These are phyloP conservation scores for Starmerella sp. DNA, from an alignment of 805 yeast species.

Conservation along the genomic window DNA sequence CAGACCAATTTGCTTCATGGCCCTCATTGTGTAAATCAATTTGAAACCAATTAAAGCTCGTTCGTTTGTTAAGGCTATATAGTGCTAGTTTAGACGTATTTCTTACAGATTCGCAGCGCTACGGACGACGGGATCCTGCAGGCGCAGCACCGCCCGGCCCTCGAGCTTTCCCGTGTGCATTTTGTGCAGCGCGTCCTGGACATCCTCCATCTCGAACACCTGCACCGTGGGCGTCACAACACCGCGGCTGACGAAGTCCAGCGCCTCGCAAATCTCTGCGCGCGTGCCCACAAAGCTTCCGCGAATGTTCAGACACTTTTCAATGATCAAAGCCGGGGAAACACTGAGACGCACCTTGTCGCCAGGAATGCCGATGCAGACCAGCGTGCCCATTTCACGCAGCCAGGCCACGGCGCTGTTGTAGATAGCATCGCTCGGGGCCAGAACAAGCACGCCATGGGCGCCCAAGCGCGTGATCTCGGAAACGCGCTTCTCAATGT, in stretches of 20 bases:
- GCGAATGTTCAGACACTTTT: constrained; percentile 33
- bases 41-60: too few relatives aligned
- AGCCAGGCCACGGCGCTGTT: constrained; percentile 20
- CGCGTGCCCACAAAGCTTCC: constrained; percentile 55
- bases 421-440: constrained; percentile 38
- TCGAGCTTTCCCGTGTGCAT: constrained; percentile 54
- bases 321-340: constrained; percentile 33
- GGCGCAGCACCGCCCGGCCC: constrained; percentile 44
- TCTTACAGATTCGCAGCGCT: too few relatives aligned
- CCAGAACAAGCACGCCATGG: constrained; percentile 59
- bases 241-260: constrained; percentile 38
- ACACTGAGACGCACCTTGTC: constrained; percentile 46
- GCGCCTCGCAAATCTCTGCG: constrained; percentile 49
- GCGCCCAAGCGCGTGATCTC: constrained; percentile 49
- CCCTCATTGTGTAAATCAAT: too few relatives aligned
- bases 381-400: constrained; percentile 47
- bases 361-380: constrained; percentile 53
- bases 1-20: too few relatives aligned
- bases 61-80: too few relatives aligned
- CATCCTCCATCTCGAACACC: constrained; percentile 38
- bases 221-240: constrained; percentile 45
- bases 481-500: constrained; percentile 24
- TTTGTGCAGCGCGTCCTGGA: constrained; percentile 32
- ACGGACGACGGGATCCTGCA: background rate
- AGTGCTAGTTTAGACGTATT: too few relatives aligned